Percentiles rank a stretch among this genome's conserved stretches.
These are phyloP conservation scores for Podila verticillata DNA, from an alignment of 192 early-diverging fungal genomes.

Conservation along the genomic window DNA sequence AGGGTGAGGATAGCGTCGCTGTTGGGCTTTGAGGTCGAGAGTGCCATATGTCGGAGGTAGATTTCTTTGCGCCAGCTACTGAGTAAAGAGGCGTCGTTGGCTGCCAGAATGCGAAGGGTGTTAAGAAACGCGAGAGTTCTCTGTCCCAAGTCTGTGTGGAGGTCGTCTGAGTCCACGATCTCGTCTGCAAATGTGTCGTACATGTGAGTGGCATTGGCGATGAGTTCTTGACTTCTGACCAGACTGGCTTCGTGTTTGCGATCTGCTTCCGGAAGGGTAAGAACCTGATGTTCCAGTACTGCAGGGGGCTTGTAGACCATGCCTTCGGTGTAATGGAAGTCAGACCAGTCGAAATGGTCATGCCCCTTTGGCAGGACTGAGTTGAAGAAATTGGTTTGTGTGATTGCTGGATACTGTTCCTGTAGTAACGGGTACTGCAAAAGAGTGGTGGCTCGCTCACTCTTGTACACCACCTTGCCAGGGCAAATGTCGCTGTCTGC, in stretches of 20 bases:
- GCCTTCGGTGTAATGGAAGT: conserved; percentile 5
- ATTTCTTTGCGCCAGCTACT: conserved; percentile 5
- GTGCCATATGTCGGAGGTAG: background rate
- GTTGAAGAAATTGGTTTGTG: conserved; percentile 3
- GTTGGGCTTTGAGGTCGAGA: background rate
- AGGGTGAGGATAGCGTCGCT: background rate
- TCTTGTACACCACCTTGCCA: no score
- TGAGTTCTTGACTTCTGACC: background rate
- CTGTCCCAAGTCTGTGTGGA: background rate
- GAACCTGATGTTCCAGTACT: background rate
- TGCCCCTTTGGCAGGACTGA: background rate
- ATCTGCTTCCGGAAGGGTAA: background rate
- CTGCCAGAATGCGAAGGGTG: background rate
- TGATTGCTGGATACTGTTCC: background rate
- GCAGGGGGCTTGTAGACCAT: conserved; percentile 7
- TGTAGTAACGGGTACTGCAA: background rate
- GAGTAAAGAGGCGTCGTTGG: conserved; percentile 2
- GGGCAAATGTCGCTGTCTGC: no score
- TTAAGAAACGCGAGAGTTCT: background rate
- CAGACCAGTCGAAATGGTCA: background rate
- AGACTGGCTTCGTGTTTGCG: background rate
- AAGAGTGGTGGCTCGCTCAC: no score
- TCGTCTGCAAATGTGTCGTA: conserved; percentile 3
- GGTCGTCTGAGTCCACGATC: background rate
- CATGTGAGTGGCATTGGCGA: background rate